Evolutionary conservation across 2,329 filamentous ascomycete genomes (phyloP).

Genomic region (Colletotrichum gigasporum): DNA sequence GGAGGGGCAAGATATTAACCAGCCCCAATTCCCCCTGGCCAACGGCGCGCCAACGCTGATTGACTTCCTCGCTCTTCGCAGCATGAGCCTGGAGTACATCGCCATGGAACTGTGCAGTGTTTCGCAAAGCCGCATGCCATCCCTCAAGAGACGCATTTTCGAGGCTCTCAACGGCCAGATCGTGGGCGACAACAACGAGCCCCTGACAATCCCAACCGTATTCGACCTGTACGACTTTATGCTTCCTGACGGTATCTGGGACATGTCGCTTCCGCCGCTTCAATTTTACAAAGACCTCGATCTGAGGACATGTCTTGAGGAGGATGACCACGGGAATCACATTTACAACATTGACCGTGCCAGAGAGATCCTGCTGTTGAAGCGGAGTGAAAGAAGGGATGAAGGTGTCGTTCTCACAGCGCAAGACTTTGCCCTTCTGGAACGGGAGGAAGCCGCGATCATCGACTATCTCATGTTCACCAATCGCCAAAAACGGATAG

Average conservation of each 20-base stretch:
- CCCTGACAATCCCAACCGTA: conserved; percentile 76
- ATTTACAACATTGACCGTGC: conserved; percentile 78
- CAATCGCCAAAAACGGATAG: conserved; percentile 71
- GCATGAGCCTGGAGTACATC: conserved; percentile 84
- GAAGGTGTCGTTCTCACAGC: conserved; percentile 58
- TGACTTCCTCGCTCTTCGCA: conserved; percentile 81
- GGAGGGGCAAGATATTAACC: conserved; percentile 72
- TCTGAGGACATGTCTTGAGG: conserved; percentile 70
- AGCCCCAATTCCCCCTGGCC: conserved; percentile 74
- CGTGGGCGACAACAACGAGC: conserved; percentile 71
- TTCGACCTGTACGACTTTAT: conserved; percentile 96
- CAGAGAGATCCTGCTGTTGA: conserved; percentile 77
- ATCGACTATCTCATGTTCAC: conserved; percentile 69
- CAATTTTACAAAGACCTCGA: conserved; percentile 73
- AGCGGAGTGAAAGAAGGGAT: conserved; percentile 68
- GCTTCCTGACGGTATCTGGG: conserved; percentile 60
- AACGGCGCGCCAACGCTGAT: conserved; percentile 75
- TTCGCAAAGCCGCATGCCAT: conserved; percentile 74
- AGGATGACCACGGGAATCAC: conserved; percentile 63
- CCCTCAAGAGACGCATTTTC: conserved; percentile 73
- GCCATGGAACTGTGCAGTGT: conserved; percentile 85
- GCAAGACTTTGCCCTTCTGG: conserved; percentile 59
- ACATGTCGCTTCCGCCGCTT: conserved; percentile 61
- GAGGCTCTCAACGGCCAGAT: conserved; percentile 83
- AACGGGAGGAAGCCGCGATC: conserved; percentile 68